Evolutionary conservation across 441 rosid species (phyloP), one percentile per base, ranked within the genome.

Genomic region (Hura crepitans): DNA sequence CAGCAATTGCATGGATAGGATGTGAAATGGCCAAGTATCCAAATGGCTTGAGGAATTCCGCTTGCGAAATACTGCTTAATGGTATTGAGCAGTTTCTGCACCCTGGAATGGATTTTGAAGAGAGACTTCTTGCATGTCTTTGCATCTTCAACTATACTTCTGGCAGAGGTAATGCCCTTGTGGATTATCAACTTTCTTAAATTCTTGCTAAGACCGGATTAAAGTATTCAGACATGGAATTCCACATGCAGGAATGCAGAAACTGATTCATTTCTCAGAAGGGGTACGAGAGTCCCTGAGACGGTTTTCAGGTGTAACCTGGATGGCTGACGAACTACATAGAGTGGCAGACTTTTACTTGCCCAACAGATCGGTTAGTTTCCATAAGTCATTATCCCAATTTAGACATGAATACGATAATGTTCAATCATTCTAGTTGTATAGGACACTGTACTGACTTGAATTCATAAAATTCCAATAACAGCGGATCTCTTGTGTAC

Each of bases 261-360:
- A 85, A 77, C 83, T 94, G 14, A 72, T 87, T 61, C 81, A 81
- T 76, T 90, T 92, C 73, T 92, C 97, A 1, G 96, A 92, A 82
- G 97, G 97, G 33, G 92, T 89, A 39, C 74, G 99, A 55, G 96
- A 92, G 68, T 94, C 97, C 20, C 77, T 94, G 54, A 83, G 97
- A 76, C 88, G 99, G 28, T 87, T 94, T 79, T 92, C 99, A 17
- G 74, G 82, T 73, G 86, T 92, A 73, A 86, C 90, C 13, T 92
- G 99, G 99, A 90, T 92, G 94, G 99, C 99, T 42, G 97, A 94
- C 71, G 99, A 94, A 75, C 71, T 94, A 61, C 97, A 92, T 74
- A 84, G 82, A 84, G 97, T 90, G 69, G 93, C 91, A 11, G 90
- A 92, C 66, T 87, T 78, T 68, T 92, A 87, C 74, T 83, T 92